Conservation (phyloP, 352 stramenopile species). For the Phytophthora podocarpi region DNA sequence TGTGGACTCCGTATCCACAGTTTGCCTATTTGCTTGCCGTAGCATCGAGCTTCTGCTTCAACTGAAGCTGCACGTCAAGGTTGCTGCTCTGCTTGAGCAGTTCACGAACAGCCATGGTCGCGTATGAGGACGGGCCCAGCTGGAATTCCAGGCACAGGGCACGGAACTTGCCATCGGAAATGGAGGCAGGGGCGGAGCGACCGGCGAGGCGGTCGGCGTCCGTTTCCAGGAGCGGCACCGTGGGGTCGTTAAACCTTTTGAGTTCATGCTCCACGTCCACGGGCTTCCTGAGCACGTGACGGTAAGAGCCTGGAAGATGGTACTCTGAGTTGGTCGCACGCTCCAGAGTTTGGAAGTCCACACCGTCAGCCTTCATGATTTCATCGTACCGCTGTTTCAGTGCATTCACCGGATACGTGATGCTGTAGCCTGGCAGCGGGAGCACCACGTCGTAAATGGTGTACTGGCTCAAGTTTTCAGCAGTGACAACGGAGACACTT, state of each 20-base stretch:
- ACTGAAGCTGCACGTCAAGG: slow-evolving; percentile 64
- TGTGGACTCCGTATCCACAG: neutral
- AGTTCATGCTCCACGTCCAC: slow-evolving; percentile 91
- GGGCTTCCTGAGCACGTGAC: slow-evolving; percentile 91
- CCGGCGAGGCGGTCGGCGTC: slow-evolving; percentile 87
- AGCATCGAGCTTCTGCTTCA: slow-evolving; percentile 46
- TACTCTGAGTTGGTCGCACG: slow-evolving; percentile 90
- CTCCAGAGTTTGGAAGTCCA: slow-evolving; percentile 72
- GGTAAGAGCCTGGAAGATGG: slow-evolving; percentile 93
- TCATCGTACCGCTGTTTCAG: slow-evolving; percentile 75
- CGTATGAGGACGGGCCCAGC: slow-evolving; percentile 91
- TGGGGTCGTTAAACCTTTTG: slow-evolving; percentile 93
- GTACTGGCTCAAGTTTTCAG: slow-evolving; percentile 91
- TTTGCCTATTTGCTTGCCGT: slow-evolving; percentile 25
- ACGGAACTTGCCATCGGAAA: slow-evolving; percentile 62
- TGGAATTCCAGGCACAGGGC: slow-evolving; percentile 86
- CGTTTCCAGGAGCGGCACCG: slow-evolving; percentile 92
- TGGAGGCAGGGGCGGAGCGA: slow-evolving; percentile 45
- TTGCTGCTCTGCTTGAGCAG: slow-evolving; percentile 94
- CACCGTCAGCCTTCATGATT: slow-evolving; percentile 58
- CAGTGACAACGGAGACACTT: slow-evolving; percentile 65
- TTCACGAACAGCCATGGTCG: slow-evolving; percentile 96
- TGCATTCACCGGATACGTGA: slow-evolving; percentile 86
- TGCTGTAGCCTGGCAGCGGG: slow-evolving; percentile 94
- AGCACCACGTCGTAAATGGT: slow-evolving; percentile 95